Conservation (phyloP, 2,329 filamentous ascomycete genomes). For the Hyphodiscus sp. region DNA sequence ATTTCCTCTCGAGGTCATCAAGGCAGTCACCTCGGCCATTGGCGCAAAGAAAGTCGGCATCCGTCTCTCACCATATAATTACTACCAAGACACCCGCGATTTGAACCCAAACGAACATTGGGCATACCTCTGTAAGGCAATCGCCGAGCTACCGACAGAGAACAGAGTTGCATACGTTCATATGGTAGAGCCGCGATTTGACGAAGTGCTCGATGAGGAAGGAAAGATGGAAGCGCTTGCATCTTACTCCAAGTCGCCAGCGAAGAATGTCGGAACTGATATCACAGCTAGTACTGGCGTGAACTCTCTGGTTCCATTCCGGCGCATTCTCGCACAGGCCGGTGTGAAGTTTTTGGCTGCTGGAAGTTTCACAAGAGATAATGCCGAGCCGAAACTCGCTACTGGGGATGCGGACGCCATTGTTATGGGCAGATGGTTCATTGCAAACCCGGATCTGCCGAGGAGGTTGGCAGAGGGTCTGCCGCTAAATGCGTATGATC, state of each 20-base stretch:
- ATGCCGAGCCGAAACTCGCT: slow-evolving; percentile 16
- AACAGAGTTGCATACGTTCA: slow-evolving; percentile 14
- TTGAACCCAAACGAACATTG: slow-evolving; percentile 31
- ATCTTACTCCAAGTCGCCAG: slow-evolving; percentile 35
- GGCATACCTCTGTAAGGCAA: slow-evolving; percentile 33
- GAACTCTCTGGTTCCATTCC: slow-evolving; percentile 36
- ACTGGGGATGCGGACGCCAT: slow-evolving; percentile 23
- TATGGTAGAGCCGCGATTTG: slow-evolving; percentile 15
- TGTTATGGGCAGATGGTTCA: slow-evolving; percentile 16
- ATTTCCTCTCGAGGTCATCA: slow-evolving; percentile 47
- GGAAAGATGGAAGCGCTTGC: slow-evolving; percentile 45
- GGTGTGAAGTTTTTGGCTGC: slow-evolving; percentile 47
- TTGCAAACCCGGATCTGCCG: slow-evolving; percentile 16
- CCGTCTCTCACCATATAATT: slow-evolving; percentile 49
- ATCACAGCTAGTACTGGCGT: slow-evolving; percentile 41
- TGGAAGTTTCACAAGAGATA: slow-evolving; percentile 36
- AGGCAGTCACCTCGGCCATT: slow-evolving; percentile 41
- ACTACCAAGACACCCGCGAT: slow-evolving; percentile 53
- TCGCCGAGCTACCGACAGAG: slow-evolving; percentile 5
- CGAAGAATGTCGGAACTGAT: slow-evolving; percentile 28
- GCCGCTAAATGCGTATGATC: slow-evolving; percentile 26
- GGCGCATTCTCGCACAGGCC: slow-evolving; percentile 38
- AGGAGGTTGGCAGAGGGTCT: slow-evolving; percentile 16
- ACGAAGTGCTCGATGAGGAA: slow-evolving; percentile 35
- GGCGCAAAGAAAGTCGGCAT: slow-evolving; percentile 48